Conservation (phyloP, 257 asterid genomes). For the Solanum gandarillasii region DNA sequence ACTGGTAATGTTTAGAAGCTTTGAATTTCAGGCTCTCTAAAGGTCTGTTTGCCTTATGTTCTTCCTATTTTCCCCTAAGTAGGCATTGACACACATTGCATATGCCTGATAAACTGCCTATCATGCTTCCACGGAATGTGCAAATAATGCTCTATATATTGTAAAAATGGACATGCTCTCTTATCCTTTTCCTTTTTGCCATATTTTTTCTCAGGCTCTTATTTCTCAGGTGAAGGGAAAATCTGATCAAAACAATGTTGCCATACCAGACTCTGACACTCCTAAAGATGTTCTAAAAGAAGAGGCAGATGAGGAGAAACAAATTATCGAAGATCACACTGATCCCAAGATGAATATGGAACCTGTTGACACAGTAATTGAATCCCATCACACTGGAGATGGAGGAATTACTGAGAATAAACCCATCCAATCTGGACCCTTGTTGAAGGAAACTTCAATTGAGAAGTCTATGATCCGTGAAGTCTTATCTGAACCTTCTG, state of each 20-base stretch:
- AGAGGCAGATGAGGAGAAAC: constrained; percentile 38
- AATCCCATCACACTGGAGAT: constrained; percentile 25
- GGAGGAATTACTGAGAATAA: constrained; percentile 22
- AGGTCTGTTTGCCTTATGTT: background rate
- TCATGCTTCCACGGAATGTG: background rate
- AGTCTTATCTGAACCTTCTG: constrained; percentile 39
- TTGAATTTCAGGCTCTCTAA: background rate
- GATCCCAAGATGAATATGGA: constrained; percentile 18
- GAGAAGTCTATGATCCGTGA: constrained; percentile 25
- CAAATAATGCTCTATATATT: background rate
- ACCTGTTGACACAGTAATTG: constrained; percentile 24
- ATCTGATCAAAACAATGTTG: constrained; percentile 35
- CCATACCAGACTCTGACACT: constrained; percentile 42
- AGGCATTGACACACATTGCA: background rate
- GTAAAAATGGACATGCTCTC: background rate
- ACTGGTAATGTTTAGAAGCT: background rate
- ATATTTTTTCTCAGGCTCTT: constrained; percentile 4
- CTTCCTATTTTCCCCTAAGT: background rate
- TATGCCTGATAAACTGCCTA: background rate
- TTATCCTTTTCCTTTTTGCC: background rate
- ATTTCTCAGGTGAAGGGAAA: constrained; percentile 59
- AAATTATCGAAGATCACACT: constrained; percentile 26
- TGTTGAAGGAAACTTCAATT: constrained; percentile 23
- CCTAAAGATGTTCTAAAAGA: constrained; percentile 24
- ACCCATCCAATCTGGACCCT: constrained; percentile 24